phyloP scores from a whole-genome alignment of 345 rosid species.

The Xanthoceras sorbifolium region DNA sequence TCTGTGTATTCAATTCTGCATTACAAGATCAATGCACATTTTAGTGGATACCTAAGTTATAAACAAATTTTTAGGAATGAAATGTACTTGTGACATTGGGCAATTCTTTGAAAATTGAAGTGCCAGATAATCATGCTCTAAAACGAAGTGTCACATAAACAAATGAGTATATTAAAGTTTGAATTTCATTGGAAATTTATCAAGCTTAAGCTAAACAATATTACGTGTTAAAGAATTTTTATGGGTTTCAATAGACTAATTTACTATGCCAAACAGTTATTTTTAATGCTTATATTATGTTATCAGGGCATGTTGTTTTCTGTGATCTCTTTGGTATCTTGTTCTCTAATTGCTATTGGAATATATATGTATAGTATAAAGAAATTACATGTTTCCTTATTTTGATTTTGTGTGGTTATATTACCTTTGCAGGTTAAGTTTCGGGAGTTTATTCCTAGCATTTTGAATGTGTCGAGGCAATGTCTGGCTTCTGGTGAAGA shows the following conservation, averaged over 20 bases:
- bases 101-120: background rate
- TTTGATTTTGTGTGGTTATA: background rate
- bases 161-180: background rate
- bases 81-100: background rate
- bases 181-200: background rate
- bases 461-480: constrained; percentile 88
- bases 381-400: background rate
- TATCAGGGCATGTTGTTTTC: background rate
- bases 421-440: constrained; percentile 69
- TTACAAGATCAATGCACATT: background rate
- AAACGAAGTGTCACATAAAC: background rate
- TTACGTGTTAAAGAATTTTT: background rate
- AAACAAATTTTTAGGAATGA: background rate
- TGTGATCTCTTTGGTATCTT: background rate
- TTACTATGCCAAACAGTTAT: background rate
- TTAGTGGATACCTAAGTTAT: background rate
- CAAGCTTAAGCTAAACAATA: background rate
- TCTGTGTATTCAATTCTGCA: background rate
- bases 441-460: constrained; percentile 96
- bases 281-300: too few relatives aligned
- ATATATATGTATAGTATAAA: too few relatives aligned
- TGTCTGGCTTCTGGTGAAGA: constrained; percentile 92
- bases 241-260: background rate
- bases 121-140: background rate
- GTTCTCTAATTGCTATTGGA: background rate